Evolutionary conservation across 2,329 filamentous ascomycete genomes (phyloP), one percentile per base, ranked within the genome.

Genomic region (Orbilia brochopaga): DNA sequence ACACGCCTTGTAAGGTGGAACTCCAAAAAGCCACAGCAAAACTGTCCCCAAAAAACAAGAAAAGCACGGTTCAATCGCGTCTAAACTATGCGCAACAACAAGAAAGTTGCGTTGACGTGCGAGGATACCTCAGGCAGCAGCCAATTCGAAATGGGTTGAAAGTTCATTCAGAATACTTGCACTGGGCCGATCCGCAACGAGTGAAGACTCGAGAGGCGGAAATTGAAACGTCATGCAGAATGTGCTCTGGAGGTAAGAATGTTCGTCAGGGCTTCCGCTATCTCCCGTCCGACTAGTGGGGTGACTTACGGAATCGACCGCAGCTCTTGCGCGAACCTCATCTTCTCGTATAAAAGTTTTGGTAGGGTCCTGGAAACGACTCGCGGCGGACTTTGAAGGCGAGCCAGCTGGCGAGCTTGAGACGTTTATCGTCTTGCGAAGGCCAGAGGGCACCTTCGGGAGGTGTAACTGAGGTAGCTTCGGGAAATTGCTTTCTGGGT

Each of bases 351-450:
- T 13, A n/a, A 32, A 2, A 2, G 27, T 19, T 23, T 23, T 13
- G 23, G n/a, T 2, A 27, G 7, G n/a, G 8, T 15, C 4, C 17
- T 56, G 40, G 8, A 19, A 19, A 17, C 11, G 24, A n/a, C 10
- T 13, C 35, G 15, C 21, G 4, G 15, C 5, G 21, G 19, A 30
- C 37, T 62, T 70, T 37, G 53, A 50, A 17, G 66, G 66, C 17
- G 66, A 70, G n/a, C 53, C 59, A 6, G 24, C 51, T 8, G 66
- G 66, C 2, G 66, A 70, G 23, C 59, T 70, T 3, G 66, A 70
- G 1, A 70, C 50, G n/a, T 70, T 70, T 1, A 44, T 42, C 2
- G 66, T 17, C 15, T 55, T 70, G 1, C 66, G 59, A 48, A 70
- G 60, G 1, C 66, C 66, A 7, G 66, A 70, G 1, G 66, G 66